Evolutionary conservation across 768 basidiomycete species (phyloP).

Genomic region (Tylopilus felleus): DNA sequence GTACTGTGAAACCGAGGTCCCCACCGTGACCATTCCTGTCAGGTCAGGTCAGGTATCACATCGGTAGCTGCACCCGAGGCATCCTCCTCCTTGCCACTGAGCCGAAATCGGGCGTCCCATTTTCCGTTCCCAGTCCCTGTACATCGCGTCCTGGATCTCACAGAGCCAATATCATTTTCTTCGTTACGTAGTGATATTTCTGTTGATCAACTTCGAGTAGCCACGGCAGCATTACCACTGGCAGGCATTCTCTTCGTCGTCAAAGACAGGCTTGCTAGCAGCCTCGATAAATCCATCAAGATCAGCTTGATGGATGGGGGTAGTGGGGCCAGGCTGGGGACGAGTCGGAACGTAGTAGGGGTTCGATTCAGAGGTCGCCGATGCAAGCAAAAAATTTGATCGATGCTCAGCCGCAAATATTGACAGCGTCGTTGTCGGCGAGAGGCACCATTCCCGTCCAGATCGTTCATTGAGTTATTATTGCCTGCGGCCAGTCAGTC

Average conservation of each 20-base stretch:
- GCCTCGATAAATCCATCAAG: background rate
- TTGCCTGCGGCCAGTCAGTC: too few species aligned
- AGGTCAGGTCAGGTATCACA: background rate
- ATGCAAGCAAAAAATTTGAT: too few species aligned
- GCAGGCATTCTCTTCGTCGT: background rate
- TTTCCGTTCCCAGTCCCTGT: background rate
- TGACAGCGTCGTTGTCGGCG: too few species aligned
- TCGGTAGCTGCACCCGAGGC: background rate
- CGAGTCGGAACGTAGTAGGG: too few species aligned
- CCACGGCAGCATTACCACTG: background rate
- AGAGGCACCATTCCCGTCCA: too few species aligned
- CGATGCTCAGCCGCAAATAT: too few species aligned
- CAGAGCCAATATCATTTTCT: background rate
- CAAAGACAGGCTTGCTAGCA: background rate
- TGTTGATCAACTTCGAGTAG: background rate
- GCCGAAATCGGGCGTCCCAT: background rate
- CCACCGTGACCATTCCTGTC: background rate
- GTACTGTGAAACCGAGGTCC: background rate
- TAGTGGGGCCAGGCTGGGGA: too few species aligned
- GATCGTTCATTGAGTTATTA: too few species aligned
- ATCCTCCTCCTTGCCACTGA: background rate
- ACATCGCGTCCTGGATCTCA: background rate
- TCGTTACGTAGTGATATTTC: background rate
- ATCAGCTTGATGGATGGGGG: background rate
- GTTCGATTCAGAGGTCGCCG: too few species aligned